Percentiles rank a stretch among this genome's conserved stretches.
phyloP scores from a whole-genome alignment of 345 rosid species.

The Tarenaya hassleriana region DNA sequence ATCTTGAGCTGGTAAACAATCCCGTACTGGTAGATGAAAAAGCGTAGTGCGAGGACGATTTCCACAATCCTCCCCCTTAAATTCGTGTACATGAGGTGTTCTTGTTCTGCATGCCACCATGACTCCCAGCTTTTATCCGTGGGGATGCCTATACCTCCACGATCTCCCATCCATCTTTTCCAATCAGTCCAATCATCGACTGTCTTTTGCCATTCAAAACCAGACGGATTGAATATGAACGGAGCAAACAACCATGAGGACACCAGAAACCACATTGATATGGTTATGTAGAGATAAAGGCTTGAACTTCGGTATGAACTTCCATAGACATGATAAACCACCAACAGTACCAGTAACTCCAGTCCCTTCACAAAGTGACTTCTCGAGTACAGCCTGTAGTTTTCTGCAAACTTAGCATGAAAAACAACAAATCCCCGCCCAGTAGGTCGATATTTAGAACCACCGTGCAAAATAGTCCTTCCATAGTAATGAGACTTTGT shows the following conservation, averaged over 20 bases:
- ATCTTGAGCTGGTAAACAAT: constrained; percentile 94
- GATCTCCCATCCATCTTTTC: constrained; percentile 94
- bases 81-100: constrained; percentile 62
- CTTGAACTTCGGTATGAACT: constrained; percentile 61
- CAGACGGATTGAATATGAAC: constrained; percentile 87
- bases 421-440: constrained; percentile 90
- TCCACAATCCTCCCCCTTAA: constrained; percentile 63
- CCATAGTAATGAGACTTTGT: constrained; percentile 87
- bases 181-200: constrained; percentile 98
- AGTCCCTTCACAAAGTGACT: constrained; percentile 96
- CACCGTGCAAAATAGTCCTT: constrained; percentile 88
- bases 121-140: constrained; percentile 87
- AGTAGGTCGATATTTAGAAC: constrained; percentile 75
- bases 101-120: constrained; percentile 91
- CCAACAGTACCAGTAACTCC: constrained; percentile 61
- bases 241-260: constrained; percentile 97
- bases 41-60: constrained; percentile 64
- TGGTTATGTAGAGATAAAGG: constrained; percentile 65
- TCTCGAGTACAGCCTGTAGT: constrained; percentile 82
- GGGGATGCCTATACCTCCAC: constrained; percentile 80
- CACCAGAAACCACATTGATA: constrained; percentile 90
- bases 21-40: constrained; percentile 84
- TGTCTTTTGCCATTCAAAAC: constrained; percentile 96
- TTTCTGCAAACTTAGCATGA: constrained; percentile 83
- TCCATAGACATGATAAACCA: constrained; percentile 63